phyloP scores from a whole-genome alignment of 495 filamentous ascomycete genomes.

The Penicillium chermesinum region DNA sequence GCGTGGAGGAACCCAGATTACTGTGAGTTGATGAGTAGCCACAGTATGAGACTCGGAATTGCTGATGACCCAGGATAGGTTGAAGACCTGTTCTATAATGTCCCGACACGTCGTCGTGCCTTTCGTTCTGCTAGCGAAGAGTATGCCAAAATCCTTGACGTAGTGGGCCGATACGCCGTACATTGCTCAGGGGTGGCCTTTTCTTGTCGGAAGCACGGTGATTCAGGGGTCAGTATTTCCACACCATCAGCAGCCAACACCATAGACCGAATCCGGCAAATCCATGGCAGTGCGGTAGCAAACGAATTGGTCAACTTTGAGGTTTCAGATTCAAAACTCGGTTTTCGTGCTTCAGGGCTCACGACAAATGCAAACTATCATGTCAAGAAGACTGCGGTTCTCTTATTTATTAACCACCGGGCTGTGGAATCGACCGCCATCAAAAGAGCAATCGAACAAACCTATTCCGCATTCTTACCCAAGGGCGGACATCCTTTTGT shows the following conservation, averaged over 20 bases:
- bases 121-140: constrained; percentile 93
- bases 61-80: constrained; percentile 44
- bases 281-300: constrained; percentile 80
- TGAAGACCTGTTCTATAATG: constrained; percentile 96
- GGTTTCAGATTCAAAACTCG: constrained; percentile 67
- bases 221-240: constrained; percentile 73
- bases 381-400: constrained; percentile 80
- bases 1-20: constrained; percentile 92
- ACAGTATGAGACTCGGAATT: not conserved
- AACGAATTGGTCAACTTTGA: constrained; percentile 83
- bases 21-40: constrained; percentile 44
- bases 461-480: constrained; percentile 83
- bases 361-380: constrained; percentile 94
- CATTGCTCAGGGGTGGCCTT: constrained; percentile 90
- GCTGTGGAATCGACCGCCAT: constrained; percentile 91
- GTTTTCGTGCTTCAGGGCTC: constrained; percentile 75
- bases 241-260: constrained; percentile 65
- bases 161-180: constrained; percentile 91
- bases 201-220: constrained; percentile 94
- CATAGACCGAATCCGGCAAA: constrained; percentile 80
- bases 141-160: constrained; percentile 95
- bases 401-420: constrained; percentile 97
- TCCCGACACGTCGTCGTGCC: constrained; percentile 80
- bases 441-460: constrained; percentile 86
- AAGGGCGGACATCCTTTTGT: constrained; percentile 94